Evolutionary conservation across 345 rosid genomes (phyloP).

Genomic region (Cardiospermum halicacabum): DNA sequence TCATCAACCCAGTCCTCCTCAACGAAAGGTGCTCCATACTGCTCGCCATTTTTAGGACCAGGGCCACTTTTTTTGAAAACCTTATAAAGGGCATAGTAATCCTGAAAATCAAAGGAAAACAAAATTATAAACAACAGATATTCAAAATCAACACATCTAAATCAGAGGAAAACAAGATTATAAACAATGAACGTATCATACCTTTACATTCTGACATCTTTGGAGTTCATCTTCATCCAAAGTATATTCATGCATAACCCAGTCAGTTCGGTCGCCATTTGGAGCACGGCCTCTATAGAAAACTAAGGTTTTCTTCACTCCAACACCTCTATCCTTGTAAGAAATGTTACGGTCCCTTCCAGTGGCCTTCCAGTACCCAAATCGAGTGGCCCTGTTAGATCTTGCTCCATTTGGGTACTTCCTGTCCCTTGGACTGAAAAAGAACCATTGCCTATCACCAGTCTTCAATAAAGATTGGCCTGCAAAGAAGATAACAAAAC

Average conservation of each 20-base stretch:
- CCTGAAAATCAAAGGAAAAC: conserved; percentile 28
- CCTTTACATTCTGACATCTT: conserved; percentile 62
- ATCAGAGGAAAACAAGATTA: neutral
- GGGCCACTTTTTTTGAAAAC: conserved; percentile 85
- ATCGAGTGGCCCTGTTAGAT: conserved; percentile 66
- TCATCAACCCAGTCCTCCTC: conserved; percentile 87
- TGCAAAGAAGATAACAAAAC: conserved; percentile 20
- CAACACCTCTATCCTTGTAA: conserved; percentile 53
- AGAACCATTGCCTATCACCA: conserved; percentile 93
- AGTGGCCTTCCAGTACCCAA: conserved; percentile 90
- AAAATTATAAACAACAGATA: conserved; percentile 6
- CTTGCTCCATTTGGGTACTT: conserved; percentile 91
- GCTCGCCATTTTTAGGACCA: conserved; percentile 97
- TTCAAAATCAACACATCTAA: neutral
- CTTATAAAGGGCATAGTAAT: conserved; percentile 75
- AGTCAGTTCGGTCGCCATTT: conserved; percentile 70
- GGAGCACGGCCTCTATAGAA: conserved; percentile 86
- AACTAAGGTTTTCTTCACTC: conserved; percentile 83
- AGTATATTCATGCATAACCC: conserved; percentile 97
- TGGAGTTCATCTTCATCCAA: conserved; percentile 71
- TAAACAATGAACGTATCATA: no score
- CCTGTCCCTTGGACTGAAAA: conserved; percentile 77
- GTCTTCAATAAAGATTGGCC: conserved; percentile 62
- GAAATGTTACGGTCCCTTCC: conserved; percentile 67
- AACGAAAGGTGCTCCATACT: conserved; percentile 86